These are phyloP conservation scores for Neobulgaria alba DNA, from an alignment of 2,329 filamentous ascomycete genomes.

Conservation along the genomic window DNA sequence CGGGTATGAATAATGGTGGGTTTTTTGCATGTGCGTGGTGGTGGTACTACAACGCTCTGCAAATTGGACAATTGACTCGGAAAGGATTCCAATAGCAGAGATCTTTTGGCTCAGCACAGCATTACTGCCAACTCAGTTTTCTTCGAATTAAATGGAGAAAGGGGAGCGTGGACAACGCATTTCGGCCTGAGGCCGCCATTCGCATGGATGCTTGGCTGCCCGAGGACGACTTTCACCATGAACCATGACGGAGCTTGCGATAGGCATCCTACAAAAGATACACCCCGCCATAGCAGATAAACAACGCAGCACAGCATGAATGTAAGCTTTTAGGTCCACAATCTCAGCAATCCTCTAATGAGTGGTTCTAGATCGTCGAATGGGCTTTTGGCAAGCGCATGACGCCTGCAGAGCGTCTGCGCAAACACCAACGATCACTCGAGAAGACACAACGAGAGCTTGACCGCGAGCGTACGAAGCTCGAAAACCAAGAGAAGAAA, in stretches of 20 bases:
- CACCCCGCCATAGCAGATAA: background rate
- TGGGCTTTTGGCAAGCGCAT: slow-evolving; percentile 99
- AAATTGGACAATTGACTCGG: too few species aligned
- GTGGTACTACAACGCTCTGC: too few species aligned
- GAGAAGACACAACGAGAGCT: slow-evolving; percentile 97
- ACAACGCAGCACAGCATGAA: background rate
- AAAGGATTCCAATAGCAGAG: too few species aligned
- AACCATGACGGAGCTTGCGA: too few species aligned
- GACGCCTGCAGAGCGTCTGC: slow-evolving; percentile 85
- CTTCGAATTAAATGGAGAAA: too few species aligned
- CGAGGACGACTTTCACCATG: too few species aligned
- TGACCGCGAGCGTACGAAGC: slow-evolving; percentile 86
- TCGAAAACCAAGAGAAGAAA: slow-evolving; percentile 98
- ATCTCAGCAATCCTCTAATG: background rate
- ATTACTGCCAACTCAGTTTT: too few species aligned
- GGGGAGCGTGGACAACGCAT: too few species aligned
- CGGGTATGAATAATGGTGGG: too few species aligned
- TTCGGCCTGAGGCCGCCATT: background rate
- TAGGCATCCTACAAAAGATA: background rate
- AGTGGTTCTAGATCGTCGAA: slow-evolving; percentile 67
- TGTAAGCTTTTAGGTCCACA: background rate
- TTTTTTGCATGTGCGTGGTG: too few species aligned
- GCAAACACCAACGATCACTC: slow-evolving; percentile 91
- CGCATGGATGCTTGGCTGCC: background rate
- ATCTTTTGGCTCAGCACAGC: too few species aligned